Evolutionary conservation across 2,329 filamentous ascomycete species (phyloP).

Genomic region (Ophiostoma piceae): DNA sequence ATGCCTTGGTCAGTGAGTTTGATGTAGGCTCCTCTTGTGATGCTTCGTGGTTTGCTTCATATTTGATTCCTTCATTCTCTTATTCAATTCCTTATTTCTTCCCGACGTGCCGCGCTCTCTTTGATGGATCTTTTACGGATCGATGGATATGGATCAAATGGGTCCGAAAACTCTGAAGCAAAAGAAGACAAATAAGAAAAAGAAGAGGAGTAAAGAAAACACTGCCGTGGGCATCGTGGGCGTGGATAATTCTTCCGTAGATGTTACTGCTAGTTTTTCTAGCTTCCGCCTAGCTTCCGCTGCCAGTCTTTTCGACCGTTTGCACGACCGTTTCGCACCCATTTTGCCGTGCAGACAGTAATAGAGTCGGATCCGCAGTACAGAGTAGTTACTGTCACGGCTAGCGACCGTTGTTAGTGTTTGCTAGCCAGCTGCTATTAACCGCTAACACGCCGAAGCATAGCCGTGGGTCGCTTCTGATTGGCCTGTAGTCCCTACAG

Average conservation of each 20-base stretch:
- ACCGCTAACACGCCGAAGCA: background rate
- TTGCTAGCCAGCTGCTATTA: background rate
- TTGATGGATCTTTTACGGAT: background rate
- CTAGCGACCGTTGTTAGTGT: background rate
- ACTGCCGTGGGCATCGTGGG: background rate
- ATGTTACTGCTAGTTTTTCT: background rate
- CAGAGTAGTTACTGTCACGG: too few relatives aligned
- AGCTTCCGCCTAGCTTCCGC: conserved; percentile 4
- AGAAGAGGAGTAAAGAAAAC: background rate
- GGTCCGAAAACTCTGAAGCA: background rate
- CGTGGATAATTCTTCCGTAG: background rate
- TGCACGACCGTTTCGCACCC: background rate
- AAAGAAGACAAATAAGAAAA: background rate
- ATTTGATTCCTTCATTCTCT: too few relatives aligned
- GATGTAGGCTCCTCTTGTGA: background rate
- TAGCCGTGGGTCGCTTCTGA: background rate
- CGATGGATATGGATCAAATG: background rate
- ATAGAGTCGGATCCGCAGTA: background rate
- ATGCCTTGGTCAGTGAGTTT: background rate
- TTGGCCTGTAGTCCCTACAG: background rate
- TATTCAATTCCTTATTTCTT: too few relatives aligned
- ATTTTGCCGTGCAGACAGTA: background rate
- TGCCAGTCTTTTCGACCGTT: background rate
- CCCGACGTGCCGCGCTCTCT: background rate
- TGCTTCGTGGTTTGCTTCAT: background rate